Percentiles rank a stretch among this genome's conserved stretches.
These are phyloP conservation scores for maize (Zea mays) DNA, from an alignment of 176 grass and related monocot genomes.

Conservation along the genomic window Zm-B73-REFERENCE-NAM-5.0 NC_050103.1:56241501-56242000, in stretches of 20 bases:
- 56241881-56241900: too few species aligned
- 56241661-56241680: conserved; percentile 81
- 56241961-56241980: too few species aligned
- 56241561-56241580: not conserved
- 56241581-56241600: conserved; percentile 7
- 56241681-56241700: conserved; percentile 56
- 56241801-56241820: not conserved
- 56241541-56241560: not conserved
- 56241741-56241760: conserved; percentile 18
- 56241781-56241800: not conserved
- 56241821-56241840: not conserved
- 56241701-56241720: conserved; percentile 55
- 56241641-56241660: conserved; percentile 83
- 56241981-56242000: too few species aligned
- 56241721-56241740: conserved; percentile 20
- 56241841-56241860: not conserved
- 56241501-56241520: not conserved
- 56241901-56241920: too few species aligned
- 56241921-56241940: too few species aligned
- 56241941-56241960: too few species aligned
- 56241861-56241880: too few species aligned
- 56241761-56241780: conserved; percentile 1
- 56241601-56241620: conserved; percentile 57
- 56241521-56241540: not conserved
- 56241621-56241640: conserved; percentile 83